These are phyloP conservation scores for Aspergillus bertholletiae DNA, from an alignment of 495 filamentous ascomycete species.

Conservation along the genomic window DNA sequence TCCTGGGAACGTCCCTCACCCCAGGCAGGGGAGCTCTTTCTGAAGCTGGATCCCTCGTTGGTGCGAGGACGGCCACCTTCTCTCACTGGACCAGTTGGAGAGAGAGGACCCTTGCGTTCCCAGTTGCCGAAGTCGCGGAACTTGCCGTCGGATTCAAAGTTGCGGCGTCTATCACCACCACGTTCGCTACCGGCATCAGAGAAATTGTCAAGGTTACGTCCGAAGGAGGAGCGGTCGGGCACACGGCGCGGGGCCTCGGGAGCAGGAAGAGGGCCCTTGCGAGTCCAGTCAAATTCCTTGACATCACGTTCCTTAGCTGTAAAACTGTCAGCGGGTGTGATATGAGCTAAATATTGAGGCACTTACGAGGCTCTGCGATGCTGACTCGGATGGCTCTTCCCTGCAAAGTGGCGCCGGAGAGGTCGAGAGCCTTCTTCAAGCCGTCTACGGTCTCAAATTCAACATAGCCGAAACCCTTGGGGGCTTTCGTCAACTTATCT, in stretches of 20 bases:
- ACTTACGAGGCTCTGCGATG: slow-evolving; percentile 81
- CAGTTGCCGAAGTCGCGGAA: slow-evolving; percentile 85
- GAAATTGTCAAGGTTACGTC: slow-evolving; percentile 47
- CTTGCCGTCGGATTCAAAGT: slow-evolving; percentile 73
- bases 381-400: slow-evolving; percentile 85
- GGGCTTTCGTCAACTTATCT: slow-evolving; percentile 84
- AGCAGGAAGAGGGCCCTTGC: slow-evolving; percentile 83
- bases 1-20: slow-evolving; percentile 79
- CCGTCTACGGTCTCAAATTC: slow-evolving; percentile 88
- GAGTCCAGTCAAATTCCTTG: slow-evolving; percentile 70
- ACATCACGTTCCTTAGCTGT: slow-evolving; percentile 67
- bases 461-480: slow-evolving; percentile 97
- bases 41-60: slow-evolving; percentile 59
- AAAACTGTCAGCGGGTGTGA: slow-evolving; percentile 25
- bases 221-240: slow-evolving; percentile 45
- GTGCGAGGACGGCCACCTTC: slow-evolving; percentile 68
- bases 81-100: slow-evolving; percentile 58
- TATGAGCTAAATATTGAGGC: not conserved
- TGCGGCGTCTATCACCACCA: slow-evolving; percentile 41
- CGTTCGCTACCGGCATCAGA: slow-evolving; percentile 53
- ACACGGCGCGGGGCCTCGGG: slow-evolving; percentile 48
- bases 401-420: slow-evolving; percentile 74
- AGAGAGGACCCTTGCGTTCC: slow-evolving; percentile 92
- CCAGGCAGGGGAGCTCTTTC: slow-evolving; percentile 76
- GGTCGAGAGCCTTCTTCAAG: slow-evolving; percentile 82